Base-by-base conservation (phyloP, 1,284 basidiomycete species). In the Hypsizygus ulmarius region DNA sequence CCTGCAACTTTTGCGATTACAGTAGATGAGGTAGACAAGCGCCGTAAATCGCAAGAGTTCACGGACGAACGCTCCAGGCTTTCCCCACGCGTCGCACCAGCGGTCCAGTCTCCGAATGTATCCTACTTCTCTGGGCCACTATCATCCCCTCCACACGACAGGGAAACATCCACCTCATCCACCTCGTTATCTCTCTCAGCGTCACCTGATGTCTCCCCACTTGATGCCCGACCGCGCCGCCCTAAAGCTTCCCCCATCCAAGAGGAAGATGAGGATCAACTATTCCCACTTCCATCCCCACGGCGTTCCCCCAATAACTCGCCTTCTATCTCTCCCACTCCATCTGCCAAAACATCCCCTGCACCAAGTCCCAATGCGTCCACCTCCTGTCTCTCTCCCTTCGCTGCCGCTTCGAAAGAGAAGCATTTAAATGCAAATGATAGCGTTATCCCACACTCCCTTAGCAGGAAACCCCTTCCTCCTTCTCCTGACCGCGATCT, bases 21-120 rank as follows among this genome's bases (percentile, higher is more conserved):
- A 2, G 80, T 84, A 0, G 83, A 86, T 53, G 82, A 86, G 58
- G 73, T 81, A 1, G 82, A 82, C 51, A 77, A 71, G 56, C 68
- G 73, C n/a, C 68, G 73, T 14, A 68, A 68, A 41, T 71, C 70
- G 4, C 63, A 58, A n/a, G 69, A 73, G 25, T 51, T 49, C 45
- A 25, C 28, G 39, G 45, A 55, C 45, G 61, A 59, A 39, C 36
- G 28, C 14, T 49, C 47, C 25, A 51, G 39, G 43, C 43, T 50
- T 7, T 46, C 48, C 11, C 33, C 42, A 2, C 28, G 43, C 40
- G 35, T 44, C 16, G 45, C 51, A n/a, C 16, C 46, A 12, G 43
- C 38, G 10, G 49, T 49, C 10, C 46, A 47, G 32, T 48, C 50
- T 32, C 44, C 55, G 8, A 33, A 38, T 27, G 36, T 27, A 3